Conservation (phyloP, 2,329 filamentous ascomycete species). For the Orbilia javanica region DNA sequence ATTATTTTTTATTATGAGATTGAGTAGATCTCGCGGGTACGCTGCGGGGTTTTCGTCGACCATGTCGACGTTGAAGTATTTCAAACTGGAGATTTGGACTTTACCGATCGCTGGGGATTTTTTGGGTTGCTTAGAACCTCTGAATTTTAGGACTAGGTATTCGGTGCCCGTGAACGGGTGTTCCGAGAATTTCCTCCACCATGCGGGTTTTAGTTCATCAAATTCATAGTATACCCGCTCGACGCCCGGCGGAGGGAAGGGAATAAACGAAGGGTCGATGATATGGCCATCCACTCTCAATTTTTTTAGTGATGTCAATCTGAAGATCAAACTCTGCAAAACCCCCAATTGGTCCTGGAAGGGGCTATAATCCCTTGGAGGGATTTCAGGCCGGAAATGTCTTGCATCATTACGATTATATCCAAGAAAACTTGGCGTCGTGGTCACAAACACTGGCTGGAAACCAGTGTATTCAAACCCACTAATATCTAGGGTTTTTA, state of each 20-base stretch:
- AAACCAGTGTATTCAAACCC: too few species aligned
- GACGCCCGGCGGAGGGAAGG: neutral
- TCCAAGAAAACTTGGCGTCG: too few species aligned
- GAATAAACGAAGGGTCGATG: constrained; percentile 12
- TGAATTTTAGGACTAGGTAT: neutral
- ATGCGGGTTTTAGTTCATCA: neutral
- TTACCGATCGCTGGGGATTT: neutral
- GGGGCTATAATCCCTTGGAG: neutral
- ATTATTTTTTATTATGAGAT: neutral
- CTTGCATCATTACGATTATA: neutral
- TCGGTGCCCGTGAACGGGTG: neutral
- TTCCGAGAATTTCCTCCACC: constrained; percentile 13
- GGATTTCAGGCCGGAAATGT: too few species aligned
- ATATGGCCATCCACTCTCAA: neutral
- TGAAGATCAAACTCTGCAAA: neutral
- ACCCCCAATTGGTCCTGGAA: neutral
- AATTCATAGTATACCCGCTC: neutral
- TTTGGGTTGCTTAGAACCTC: neutral
- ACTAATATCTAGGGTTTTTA: neutral
- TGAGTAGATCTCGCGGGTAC: neutral
- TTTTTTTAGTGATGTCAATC: neutral
- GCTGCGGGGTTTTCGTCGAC: neutral
- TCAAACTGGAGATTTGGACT: constrained; percentile 5
- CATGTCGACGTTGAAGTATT: neutral
- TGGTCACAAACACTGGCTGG: too few species aligned